A percentile compares a stretch with the other conserved stretches of the same genome.
phyloP scores from a whole-genome alignment of 2,329 filamentous ascomycete genomes.

The Ascochyta pisi region DNA sequence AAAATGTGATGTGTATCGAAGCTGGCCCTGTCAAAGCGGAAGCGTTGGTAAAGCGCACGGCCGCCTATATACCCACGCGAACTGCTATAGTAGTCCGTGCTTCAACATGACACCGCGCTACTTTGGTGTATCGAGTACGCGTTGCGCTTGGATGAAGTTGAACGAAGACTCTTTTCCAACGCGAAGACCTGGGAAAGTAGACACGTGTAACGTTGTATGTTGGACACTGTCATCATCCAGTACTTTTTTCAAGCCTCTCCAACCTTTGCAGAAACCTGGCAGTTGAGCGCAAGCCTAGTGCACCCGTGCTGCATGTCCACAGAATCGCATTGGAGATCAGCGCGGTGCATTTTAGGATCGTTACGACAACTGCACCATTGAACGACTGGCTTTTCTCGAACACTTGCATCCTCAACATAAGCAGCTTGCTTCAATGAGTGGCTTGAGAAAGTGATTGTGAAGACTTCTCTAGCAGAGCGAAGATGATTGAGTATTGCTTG shows the following conservation, averaged over 20 bases:
- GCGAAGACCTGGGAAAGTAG: not conserved
- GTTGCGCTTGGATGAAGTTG: not conserved
- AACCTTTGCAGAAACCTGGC: not conserved
- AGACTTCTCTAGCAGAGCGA: not conserved
- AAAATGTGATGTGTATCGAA: conserved; percentile 2
- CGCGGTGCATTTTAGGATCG: not conserved
- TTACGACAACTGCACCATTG: not conserved
- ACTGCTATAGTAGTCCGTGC: not conserved
- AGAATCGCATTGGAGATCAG: not conserved
- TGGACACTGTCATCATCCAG: too few species aligned
- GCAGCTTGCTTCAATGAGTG: not conserved
- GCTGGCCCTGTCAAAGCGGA: conserved; percentile 1
- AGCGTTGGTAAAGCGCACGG: conserved; percentile 1
- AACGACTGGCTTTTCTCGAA: not conserved
- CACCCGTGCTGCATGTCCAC: not conserved
- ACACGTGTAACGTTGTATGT: not conserved
- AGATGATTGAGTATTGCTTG: not conserved
- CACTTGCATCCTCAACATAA: not conserved
- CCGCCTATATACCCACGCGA: not conserved
- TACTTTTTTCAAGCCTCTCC: not conserved
- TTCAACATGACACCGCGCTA: not conserved
- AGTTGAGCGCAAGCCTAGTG: not conserved
- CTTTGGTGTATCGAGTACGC: not conserved
- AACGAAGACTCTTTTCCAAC: too few species aligned
- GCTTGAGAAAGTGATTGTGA: not conserved